Evolutionary conservation across 1,284 basidiomycete species (phyloP), one percentile per base, ranked within the genome.

Genomic region (Coriolopsis trogii): DNA sequence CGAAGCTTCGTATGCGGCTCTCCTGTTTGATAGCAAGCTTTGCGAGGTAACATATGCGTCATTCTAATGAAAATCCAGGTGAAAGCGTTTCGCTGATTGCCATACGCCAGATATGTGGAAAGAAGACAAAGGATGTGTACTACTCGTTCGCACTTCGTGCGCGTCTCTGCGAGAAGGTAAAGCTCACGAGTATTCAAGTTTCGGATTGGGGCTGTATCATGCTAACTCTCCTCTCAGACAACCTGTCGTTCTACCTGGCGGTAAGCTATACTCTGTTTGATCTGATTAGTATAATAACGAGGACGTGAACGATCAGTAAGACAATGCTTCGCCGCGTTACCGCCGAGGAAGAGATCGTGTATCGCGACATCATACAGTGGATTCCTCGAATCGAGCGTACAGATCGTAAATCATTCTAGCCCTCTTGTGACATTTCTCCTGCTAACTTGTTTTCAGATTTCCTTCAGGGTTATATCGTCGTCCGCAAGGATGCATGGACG

Each of bases 11-110:
- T 87, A 81, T 63, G 83, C 81, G 15, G 78, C 84, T 0, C 79
- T 85, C 51, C 56, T 88, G 28, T 89, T 84, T 53, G 80, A 82
- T 58, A 67, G 64, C 1, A 84, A 83, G 0, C 15, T 52, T 3
- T 89, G 87, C 59, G 76, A 80, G 65, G 83, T 87, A 56, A 31
- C 73, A 58, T 18, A 31, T 40, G 6, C 6, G 10, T 3, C 25
- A 2, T 8, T 13, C 10, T 24, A 10, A 16, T 36, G 34, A 8
- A n/a, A 3, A 15, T 4, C n/a, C 15, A 15, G 16, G 39, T 25
- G 15, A n/a, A 12, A 12, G 4, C 9, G 8, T 12, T 8, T 4
- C 12, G n/a, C 10, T 44, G 12, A 37, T 23, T n/a, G 3, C n/a
- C 3, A 16, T 25, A 1, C n/a, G n/a, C 24, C 47, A 78, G 76